Conservation (phyloP, 2,329 filamentous ascomycete genomes). For the Alternaria viburni region DNA sequence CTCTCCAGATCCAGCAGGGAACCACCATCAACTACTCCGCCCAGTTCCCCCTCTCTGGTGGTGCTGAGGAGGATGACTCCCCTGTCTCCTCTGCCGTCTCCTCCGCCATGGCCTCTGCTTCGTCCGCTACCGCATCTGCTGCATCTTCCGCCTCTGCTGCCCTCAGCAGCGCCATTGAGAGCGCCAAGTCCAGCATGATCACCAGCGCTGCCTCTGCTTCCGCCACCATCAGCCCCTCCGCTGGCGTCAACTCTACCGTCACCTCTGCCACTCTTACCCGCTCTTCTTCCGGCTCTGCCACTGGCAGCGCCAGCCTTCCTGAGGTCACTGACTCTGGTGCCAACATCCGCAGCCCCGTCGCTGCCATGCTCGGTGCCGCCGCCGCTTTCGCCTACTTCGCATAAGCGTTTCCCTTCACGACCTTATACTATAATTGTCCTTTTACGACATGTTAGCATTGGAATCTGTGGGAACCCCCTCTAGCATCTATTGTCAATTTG, state of each 20-base stretch:
- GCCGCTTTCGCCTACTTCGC: slow-evolving; percentile 52
- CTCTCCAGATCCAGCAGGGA: slow-evolving; percentile 64
- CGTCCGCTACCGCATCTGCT: slow-evolving; percentile 17
- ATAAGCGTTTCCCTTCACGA: slow-evolving; percentile 28
- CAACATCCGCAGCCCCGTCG: slow-evolving; percentile 45
- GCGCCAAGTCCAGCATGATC: slow-evolving; percentile 1
- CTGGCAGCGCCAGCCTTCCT: slow-evolving; percentile 18
- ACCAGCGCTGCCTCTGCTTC: slow-evolving; percentile 40
- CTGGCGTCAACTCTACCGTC: slow-evolving; percentile 37
- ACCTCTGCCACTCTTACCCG: slow-evolving; percentile 31
- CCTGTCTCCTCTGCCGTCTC: slow-evolving; percentile 28
- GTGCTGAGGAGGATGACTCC: slow-evolving; percentile 23
- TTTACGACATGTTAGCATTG: slow-evolving; percentile 26
- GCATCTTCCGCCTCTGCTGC: slow-evolving; percentile 13
- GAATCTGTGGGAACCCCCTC: slow-evolving; percentile 19
- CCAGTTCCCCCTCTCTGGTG: slow-evolving; percentile 52
- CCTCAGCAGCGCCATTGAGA: slow-evolving; percentile 19
- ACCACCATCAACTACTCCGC: slow-evolving; percentile 62
- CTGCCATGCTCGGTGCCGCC: slow-evolving; percentile 49
- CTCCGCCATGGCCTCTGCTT: slow-evolving; percentile 18
- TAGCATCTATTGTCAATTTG: slow-evolving; percentile 18
- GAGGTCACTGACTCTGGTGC: slow-evolving; percentile 31
- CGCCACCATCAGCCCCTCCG: slow-evolving; percentile 26
- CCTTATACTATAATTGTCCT: slow-evolving; percentile 10
- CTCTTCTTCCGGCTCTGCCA: slow-evolving; percentile 19